Percentiles rank a stretch among this genome's conserved stretches.
These are phyloP conservation scores for Proliferodiscus dingleyae DNA, from an alignment of 2,329 filamentous ascomycete species.

Conservation along the genomic window DNA sequence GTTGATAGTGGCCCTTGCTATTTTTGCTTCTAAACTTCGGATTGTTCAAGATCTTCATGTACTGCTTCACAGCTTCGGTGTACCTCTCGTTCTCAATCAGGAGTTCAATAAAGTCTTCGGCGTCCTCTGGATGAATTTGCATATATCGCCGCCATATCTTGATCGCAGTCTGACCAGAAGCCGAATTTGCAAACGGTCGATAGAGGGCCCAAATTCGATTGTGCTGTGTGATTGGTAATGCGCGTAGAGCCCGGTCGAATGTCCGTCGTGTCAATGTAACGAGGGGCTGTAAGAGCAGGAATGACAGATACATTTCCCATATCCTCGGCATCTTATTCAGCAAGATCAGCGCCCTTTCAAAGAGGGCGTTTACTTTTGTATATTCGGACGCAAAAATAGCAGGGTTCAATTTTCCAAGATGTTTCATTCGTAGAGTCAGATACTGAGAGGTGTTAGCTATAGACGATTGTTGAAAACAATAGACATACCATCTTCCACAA, in stretches of 20 bases:
- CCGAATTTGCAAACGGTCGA: constrained; percentile 83
- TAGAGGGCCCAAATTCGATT: constrained; percentile 94
- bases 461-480: neutral
- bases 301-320: constrained; percentile 95
- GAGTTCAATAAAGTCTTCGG: constrained; percentile 91
- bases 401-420: constrained; percentile 77
- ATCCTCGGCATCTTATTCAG: constrained; percentile 98
- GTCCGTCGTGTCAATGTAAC: constrained; percentile 80
- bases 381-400: constrained; percentile 75
- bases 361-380: constrained; percentile 89
- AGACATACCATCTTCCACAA: constrained; percentile 82
- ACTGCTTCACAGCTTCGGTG: constrained; percentile 85
- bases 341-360: constrained; percentile 85
- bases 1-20: constrained; percentile 89
- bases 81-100: constrained; percentile 76
- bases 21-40: constrained; percentile 86
- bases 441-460: constrained; percentile 51
- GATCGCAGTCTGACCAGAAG: constrained; percentile 82
- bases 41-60: constrained; percentile 90
- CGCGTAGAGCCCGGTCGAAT: constrained; percentile 88
- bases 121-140: constrained; percentile 92
- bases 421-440: constrained; percentile 75
- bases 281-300: constrained; percentile 85
- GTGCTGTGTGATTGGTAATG: constrained; percentile 90
- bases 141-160: constrained; percentile 95